Percentiles rank a stretch among this genome's conserved stretches.
Conservation (phyloP, 2,329 filamentous ascomycete genomes). For the Fusarium sulawesiense region DNA sequence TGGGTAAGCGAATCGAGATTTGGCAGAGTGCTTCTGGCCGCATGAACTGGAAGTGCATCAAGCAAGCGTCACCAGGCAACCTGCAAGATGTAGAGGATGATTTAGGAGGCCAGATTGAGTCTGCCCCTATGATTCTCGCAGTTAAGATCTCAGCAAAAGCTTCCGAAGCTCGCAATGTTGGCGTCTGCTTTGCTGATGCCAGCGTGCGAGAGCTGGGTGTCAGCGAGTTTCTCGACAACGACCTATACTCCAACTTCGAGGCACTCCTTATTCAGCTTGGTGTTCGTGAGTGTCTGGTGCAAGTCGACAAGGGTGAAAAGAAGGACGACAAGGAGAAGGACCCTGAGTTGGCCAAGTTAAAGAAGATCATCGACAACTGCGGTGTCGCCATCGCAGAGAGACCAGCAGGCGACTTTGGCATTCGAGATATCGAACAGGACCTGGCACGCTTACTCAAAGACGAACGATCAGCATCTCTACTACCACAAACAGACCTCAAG, state of each 20-base stretch:
- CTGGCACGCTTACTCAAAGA: slow-evolving; percentile 87
- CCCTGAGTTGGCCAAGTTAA: slow-evolving; percentile 86
- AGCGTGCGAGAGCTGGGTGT: slow-evolving; percentile 95
- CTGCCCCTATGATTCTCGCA: slow-evolving; percentile 92
- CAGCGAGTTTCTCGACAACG: slow-evolving; percentile 98
- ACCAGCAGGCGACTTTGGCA: slow-evolving; percentile 80
- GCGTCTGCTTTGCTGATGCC: slow-evolving; percentile 97
- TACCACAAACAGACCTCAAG: slow-evolving; percentile 93
- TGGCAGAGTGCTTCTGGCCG: slow-evolving; percentile 80
- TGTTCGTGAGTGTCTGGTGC: slow-evolving; percentile 92
- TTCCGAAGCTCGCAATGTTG: slow-evolving; percentile 84
- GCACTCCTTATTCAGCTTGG: slow-evolving; percentile 95
- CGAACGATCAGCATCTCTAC: slow-evolving; percentile 77
- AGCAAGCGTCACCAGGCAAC: slow-evolving; percentile 95
- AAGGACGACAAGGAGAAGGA: slow-evolving; percentile 85
- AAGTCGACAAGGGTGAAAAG: slow-evolving; percentile 80
- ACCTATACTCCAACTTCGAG: slow-evolving; percentile 98
- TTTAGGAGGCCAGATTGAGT: slow-evolving; percentile 84
- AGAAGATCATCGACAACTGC: slow-evolving; percentile 90
- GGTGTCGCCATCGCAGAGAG: slow-evolving; percentile 90
- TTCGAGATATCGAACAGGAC: slow-evolving; percentile 95
- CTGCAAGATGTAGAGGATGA: slow-evolving; percentile 98
- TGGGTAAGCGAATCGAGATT: slow-evolving; percentile 92
- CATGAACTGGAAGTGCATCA: slow-evolving; percentile 91
- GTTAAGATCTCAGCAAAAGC: slow-evolving; percentile 94